Evolutionary conservation across 768 basidiomycete species (phyloP), one percentile per base, ranked within the genome.

Genomic region (Lactarius quietus): DNA sequence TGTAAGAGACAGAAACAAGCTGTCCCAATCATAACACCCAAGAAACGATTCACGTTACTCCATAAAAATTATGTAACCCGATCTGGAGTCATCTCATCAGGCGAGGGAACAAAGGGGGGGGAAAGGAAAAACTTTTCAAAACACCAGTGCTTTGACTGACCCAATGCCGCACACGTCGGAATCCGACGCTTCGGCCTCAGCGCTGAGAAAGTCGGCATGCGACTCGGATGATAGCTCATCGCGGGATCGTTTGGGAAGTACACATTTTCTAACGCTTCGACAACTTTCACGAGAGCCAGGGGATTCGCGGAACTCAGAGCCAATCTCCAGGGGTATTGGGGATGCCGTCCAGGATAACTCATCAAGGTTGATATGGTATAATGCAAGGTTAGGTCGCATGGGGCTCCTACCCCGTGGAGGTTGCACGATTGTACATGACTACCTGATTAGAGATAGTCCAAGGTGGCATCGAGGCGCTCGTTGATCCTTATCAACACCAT

Each of bases 401-500:
- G n/a, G n/a, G n/a, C 38, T 35, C 60, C 39, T 62, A 35, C 52
- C 39, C 51, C 56, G 56, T 57, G n/a, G 29, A 58, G 48, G 57
- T 58, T 26, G 28, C 33, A 29, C 31, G 63, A 35, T 23, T n/a
- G 35, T 38, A 18, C 45, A 12, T 43, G 48, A 48, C 45, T 57
- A 35, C 48, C 48, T 51, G 57, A 66, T 53, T 56, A 52, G 29
- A 57, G 41, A 57, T 56, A 57, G 56, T 59, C 38, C 28, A 61
- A 29, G 0, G 38, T 26, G 29, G 26, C 35, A 38, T 20, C 29
- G 14, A 20, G 57, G 54, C 56, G 51, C 39, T 54, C 57, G 65
- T 54, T 56, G 41, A 66, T 62, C 65, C 39, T 62, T 54, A 62
- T 66, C 39, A 38, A 35, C n/a, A 53, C 20, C 35, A 52, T 38